Evolutionary conservation across 495 filamentous ascomycete genomes (phyloP).

Genomic region (Emericellopsis terricola): DNA sequence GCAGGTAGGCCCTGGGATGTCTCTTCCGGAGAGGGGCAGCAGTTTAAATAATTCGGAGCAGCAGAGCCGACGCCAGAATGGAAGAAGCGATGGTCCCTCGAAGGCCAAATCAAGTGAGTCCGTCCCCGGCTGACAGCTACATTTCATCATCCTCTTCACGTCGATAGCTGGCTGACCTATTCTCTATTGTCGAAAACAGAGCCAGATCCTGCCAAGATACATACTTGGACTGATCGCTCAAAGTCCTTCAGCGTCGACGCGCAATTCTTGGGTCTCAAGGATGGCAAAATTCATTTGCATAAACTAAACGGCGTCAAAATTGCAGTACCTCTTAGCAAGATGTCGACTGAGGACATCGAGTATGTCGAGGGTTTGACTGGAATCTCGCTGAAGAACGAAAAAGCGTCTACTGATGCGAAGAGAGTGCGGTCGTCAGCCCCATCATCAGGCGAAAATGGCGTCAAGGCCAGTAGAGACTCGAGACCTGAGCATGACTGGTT

Average conservation of each 20-base stretch:
- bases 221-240: constrained; percentile 86
- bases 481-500: constrained; percentile 91
- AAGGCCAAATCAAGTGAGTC: constrained; percentile 57
- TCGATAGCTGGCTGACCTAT: background rate
- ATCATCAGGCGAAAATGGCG: constrained; percentile 7
- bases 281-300: constrained; percentile 95
- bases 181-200: constrained; percentile 25
- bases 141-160: background rate
- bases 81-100: constrained; percentile 22
- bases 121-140: background rate
- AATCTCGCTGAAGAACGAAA: constrained; percentile 89
- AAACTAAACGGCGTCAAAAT: constrained; percentile 98
- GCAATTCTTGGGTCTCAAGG: constrained; percentile 82
- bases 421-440: constrained; percentile 9
- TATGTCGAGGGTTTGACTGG: constrained; percentile 79
- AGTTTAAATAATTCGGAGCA: constrained; percentile 43
- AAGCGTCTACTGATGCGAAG: constrained; percentile 70
- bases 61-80: constrained; percentile 52
- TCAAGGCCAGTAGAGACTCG: constrained; percentile 33
- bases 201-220: constrained; percentile 67
- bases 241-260: constrained; percentile 96
- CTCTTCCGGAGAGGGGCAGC: constrained; percentile 48
- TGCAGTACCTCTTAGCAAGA: constrained; percentile 84
- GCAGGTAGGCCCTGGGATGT: constrained; percentile 62
- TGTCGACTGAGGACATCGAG: constrained; percentile 87